Percentiles rank a stretch among this genome's conserved stretches.
Evolutionary conservation across 768 basidiomycete species (phyloP).

Genomic region (Dendrothele bispora): DNA sequence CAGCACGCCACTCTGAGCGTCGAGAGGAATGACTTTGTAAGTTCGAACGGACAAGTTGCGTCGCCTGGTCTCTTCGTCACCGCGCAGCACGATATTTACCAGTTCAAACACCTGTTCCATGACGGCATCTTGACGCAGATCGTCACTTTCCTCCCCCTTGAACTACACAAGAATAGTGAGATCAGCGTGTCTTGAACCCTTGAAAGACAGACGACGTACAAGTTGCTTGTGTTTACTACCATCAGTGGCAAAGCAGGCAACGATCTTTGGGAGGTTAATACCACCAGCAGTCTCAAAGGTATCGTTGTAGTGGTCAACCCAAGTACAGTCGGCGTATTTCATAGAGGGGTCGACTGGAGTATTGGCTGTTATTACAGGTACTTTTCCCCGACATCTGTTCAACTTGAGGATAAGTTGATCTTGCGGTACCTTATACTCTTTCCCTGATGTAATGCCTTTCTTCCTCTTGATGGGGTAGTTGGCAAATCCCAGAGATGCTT

Average conservation of each 20-base stretch:
- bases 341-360: slow-evolving; percentile 69
- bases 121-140: slow-evolving; percentile 94
- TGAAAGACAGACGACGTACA: slow-evolving; percentile 42
- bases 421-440: slow-evolving; percentile 42
- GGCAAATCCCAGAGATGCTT: slow-evolving; percentile 75
- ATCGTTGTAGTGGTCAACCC: slow-evolving; percentile 61
- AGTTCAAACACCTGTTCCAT: slow-evolving; percentile 98
- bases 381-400: slow-evolving; percentile 47
- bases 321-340: slow-evolving; percentile 69
- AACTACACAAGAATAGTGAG: slow-evolving; percentile 49
- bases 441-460: slow-evolving; percentile 7
- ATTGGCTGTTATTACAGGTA: slow-evolving; percentile 83
- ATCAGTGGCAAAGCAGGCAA: slow-evolving; percentile 62
- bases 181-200: no score
- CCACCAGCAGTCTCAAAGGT: slow-evolving; percentile 74
- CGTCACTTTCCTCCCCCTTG: slow-evolving; percentile 89
- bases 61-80: slow-evolving; percentile 73
- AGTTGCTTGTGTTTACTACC: slow-evolving; percentile 74
- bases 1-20: slow-evolving; percentile 76
- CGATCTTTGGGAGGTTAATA: slow-evolving; percentile 80
- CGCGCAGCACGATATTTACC: slow-evolving; percentile 73
- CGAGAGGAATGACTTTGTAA: slow-evolving; percentile 89
- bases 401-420: slow-evolving; percentile 40
- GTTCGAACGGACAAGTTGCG: slow-evolving; percentile 75
- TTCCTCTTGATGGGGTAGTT: slow-evolving; percentile 51